Percentiles rank a stretch among this genome's conserved stretches.
Evolutionary conservation across 2,329 filamentous ascomycete genomes (phyloP).

Genomic region (Diaporthe nobilis): DNA sequence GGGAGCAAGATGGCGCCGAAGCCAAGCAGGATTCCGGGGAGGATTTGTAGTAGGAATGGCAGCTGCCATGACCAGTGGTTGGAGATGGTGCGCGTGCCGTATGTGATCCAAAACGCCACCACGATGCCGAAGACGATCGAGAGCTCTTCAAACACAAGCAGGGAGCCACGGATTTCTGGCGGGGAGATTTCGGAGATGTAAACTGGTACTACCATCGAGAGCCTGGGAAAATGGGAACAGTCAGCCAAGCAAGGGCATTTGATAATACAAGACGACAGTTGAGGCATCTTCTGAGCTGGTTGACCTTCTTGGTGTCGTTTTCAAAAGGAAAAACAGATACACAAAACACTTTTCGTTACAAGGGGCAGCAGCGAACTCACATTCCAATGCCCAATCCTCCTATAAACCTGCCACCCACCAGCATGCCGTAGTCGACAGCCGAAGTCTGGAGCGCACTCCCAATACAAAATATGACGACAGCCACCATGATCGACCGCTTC

Average conservation of each 20-base stretch:
- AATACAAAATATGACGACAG: constrained; percentile 65
- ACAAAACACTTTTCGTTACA: not conserved
- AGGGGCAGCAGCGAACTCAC: not conserved
- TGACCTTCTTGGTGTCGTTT: not conserved
- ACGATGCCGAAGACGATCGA: constrained; percentile 52
- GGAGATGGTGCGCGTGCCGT: constrained; percentile 44
- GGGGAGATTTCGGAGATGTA: constrained; percentile 51
- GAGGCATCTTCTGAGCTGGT: not conserved
- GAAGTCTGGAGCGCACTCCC: constrained; percentile 68
- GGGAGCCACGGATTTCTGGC: constrained; percentile 48
- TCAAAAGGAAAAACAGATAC: not conserved
- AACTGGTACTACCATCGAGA: constrained; percentile 59
- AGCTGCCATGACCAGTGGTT: constrained; percentile 53
- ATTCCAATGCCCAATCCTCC: constrained; percentile 67
- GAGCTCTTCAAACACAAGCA: constrained; percentile 51
- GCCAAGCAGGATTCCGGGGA: constrained; percentile 49
- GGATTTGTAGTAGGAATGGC: constrained; percentile 60
- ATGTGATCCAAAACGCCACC: constrained; percentile 48
- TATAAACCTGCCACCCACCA: constrained; percentile 69
- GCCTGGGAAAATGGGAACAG: constrained; percentile 20
- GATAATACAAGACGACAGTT: not conserved
- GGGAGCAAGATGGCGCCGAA: constrained; percentile 62
- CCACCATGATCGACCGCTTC: constrained; percentile 67
- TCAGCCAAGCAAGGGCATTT: not conserved
- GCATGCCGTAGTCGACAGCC: constrained; percentile 60